Conservation (phyloP, 2,329 filamentous ascomycete genomes). For the Leptosphaerulina australis region DNA sequence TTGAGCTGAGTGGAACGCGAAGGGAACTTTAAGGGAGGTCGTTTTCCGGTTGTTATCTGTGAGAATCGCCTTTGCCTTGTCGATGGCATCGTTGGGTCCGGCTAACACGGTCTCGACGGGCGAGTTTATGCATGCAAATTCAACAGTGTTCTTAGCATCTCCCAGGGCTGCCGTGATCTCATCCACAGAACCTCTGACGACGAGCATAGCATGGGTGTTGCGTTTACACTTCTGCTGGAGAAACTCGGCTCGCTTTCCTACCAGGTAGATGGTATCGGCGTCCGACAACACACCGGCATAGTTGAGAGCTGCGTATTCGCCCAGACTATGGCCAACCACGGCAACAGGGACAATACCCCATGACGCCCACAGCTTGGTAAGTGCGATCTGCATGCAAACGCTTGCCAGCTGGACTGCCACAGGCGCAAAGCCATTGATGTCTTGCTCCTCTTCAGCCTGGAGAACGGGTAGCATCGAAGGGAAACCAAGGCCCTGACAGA, state of each 20-base stretch:
- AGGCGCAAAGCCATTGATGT: too few species aligned
- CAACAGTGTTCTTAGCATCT: neutral
- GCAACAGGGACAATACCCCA: neutral
- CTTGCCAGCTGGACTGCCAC: too few species aligned
- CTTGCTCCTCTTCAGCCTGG: too few species aligned
- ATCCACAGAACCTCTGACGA: slow-evolving; percentile 15
- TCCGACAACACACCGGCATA: slow-evolving; percentile 45
- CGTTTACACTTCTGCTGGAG: slow-evolving; percentile 21
- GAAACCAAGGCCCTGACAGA: slow-evolving; percentile 40
- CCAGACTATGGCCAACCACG: slow-evolving; percentile 41
- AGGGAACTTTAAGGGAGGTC: slow-evolving; percentile 12
- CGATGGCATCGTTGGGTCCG: slow-evolving; percentile 11
- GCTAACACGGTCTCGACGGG: slow-evolving; percentile 34
- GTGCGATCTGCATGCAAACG: too few species aligned
- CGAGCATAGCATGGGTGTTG: slow-evolving; percentile 44
- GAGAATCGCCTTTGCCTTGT: neutral
- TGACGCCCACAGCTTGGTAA: too few species aligned
- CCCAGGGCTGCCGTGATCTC: too few species aligned
- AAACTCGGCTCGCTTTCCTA: slow-evolving; percentile 44
- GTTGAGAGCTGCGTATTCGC: slow-evolving; percentile 50
- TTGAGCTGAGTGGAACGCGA: slow-evolving; percentile 25
- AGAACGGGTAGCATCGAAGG: slow-evolving; percentile 30
- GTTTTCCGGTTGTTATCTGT: neutral
- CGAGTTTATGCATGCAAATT: slow-evolving; percentile 39
- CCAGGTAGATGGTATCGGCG: slow-evolving; percentile 45